Conservation (phyloP, 148 eudicot genomes). For the Arctostaphylos glauca region DNA sequence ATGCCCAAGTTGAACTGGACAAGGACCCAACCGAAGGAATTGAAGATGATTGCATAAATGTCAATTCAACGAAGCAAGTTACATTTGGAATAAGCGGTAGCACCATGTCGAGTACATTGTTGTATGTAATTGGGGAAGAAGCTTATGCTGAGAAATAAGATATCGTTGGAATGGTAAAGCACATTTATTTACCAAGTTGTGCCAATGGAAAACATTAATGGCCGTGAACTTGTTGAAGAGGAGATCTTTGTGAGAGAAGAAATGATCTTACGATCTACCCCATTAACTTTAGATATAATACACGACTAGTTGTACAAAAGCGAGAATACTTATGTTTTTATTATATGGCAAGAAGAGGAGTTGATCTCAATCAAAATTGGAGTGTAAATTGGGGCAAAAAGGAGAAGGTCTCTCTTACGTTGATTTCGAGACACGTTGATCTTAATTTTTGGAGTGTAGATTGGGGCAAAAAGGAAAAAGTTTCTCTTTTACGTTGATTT, state of each 20-base stretch:
- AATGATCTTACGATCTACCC: slow-evolving; percentile 50
- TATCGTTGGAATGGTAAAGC: slow-evolving; percentile 2
- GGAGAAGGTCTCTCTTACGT: no score
- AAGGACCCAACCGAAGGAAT: background rate
- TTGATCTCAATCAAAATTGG: slow-evolving; percentile 98
- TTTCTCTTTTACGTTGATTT: slow-evolving; percentile 17
- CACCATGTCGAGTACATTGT: background rate
- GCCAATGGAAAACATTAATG: slow-evolving; percentile 88
- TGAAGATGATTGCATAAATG: background rate
- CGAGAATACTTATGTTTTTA: slow-evolving; percentile 13
- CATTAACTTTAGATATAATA: background rate
- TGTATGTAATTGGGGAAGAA: background rate
- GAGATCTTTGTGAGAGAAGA: slow-evolving; percentile 96
- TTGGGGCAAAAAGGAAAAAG: slow-evolving; percentile 98
- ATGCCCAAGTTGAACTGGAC: background rate
- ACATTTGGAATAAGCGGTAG: background rate
- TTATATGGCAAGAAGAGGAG: slow-evolving; percentile 84
- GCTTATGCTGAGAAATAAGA: background rate
- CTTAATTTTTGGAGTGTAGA: slow-evolving; percentile 22
- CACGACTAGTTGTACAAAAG: slow-evolving; percentile 10
- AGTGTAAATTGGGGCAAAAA: slow-evolving; percentile 34
- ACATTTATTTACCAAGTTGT: slow-evolving; percentile 53
- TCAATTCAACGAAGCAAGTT: background rate
- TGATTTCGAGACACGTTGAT: no score
- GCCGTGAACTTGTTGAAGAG: slow-evolving; percentile 89